A percentile compares a stretch with the other conserved stretches of the same genome.
These are phyloP conservation scores for Agaricales sp. DNA, from an alignment of 1,284 basidiomycete species.

Conservation along the genomic window DNA sequence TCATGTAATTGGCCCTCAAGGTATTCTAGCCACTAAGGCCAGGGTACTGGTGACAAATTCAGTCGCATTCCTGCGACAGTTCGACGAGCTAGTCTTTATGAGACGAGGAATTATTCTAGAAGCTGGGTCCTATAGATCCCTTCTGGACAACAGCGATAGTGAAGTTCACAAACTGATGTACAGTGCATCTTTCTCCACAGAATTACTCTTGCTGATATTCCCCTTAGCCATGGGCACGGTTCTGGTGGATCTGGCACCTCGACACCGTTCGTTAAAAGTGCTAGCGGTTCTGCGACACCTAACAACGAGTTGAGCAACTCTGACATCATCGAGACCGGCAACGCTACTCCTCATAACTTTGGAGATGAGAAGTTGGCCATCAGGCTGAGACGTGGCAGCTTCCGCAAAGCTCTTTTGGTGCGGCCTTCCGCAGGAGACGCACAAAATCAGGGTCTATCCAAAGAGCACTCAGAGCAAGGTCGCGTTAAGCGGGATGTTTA, in stretches of 20 bases:
- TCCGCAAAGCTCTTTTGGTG: background rate
- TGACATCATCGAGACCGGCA: constrained; percentile 13
- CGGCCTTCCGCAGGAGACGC: background rate
- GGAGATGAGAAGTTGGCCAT: constrained; percentile 16
- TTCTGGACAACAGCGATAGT: constrained; percentile 54
- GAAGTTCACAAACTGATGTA: constrained; percentile 80
- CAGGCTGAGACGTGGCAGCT: background rate
- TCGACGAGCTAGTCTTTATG: constrained; percentile 75
- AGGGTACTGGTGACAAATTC: constrained; percentile 87
- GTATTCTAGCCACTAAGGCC: constrained; percentile 79
- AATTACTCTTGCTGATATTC: background rate
- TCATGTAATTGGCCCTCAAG: constrained; percentile 83
- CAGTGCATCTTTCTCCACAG: constrained; percentile 18
- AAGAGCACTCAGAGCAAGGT: constrained; percentile 80
- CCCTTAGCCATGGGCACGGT: constrained; percentile 33
- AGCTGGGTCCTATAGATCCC: constrained; percentile 54
- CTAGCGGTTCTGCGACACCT: constrained; percentile 27
- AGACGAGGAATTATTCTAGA: constrained; percentile 83
- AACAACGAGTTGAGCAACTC: constrained; percentile 15
- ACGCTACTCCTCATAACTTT: constrained; percentile 13
- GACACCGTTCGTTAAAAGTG: constrained; percentile 40
- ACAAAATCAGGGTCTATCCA: constrained; percentile 32
- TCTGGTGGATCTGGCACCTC: constrained; percentile 37
- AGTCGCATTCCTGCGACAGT: constrained; percentile 74
- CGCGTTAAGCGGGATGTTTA: constrained; percentile 76